phyloP scores from a whole-genome alignment of 106 monocot species.

The Phalaenopsis aphrodite region DNA sequence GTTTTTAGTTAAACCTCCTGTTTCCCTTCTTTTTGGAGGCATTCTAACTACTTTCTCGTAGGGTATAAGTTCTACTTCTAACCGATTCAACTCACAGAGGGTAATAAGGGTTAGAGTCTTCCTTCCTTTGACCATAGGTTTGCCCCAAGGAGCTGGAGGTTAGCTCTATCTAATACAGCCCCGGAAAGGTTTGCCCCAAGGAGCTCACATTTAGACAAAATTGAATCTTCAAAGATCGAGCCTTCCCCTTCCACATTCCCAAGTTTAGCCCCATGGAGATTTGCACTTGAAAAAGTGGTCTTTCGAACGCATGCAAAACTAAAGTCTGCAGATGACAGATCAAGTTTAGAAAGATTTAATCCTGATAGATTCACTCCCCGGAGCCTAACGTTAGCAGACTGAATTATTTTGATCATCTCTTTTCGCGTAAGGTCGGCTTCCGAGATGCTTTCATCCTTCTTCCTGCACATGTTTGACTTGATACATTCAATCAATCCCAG shows the following conservation, averaged over 20 bases:
- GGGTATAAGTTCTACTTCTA: too few species aligned
- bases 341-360: constrained; percentile 90
- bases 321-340: constrained; percentile 78
- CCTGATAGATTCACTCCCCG: constrained; percentile 90
- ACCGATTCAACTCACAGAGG: too few species aligned
- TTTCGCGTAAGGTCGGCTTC: constrained; percentile 69
- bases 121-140: constrained; percentile 27
- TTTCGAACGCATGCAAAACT: constrained; percentile 61
- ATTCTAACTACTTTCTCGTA: too few species aligned
- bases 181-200: constrained; percentile 75
- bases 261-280: constrained; percentile 80
- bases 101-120: too few species aligned
- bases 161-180: constrained; percentile 70
- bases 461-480: constrained; percentile 33
- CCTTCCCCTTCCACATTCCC: constrained; percentile 2
- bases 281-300: constrained; percentile 62
- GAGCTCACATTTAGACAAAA: constrained; percentile 50
- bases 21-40: too few species aligned
- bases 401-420: constrained; percentile 79
- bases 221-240: too few species aligned
- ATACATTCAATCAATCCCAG: constrained; percentile 73
- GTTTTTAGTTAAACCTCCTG: too few species aligned
- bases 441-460: constrained; percentile 38
- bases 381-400: constrained; percentile 61
- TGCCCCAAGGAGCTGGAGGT: constrained; percentile 84